phyloP scores from a whole-genome alignment of 202 grass and related monocot species.

The Dendrocalamus latiflorus region DNA sequence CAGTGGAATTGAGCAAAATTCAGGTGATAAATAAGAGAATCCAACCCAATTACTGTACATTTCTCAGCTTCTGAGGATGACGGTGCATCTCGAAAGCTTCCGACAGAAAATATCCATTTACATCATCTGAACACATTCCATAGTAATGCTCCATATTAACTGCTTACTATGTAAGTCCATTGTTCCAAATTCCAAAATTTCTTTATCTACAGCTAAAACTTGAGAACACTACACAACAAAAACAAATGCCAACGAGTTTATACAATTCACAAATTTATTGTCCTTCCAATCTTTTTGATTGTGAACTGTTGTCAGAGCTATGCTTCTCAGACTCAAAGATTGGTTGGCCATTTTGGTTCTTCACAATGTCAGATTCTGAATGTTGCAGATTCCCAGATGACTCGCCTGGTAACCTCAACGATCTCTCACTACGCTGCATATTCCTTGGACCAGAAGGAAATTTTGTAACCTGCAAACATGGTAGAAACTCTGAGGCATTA shows the following conservation, averaged over 20 bases:
- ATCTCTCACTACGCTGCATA: constrained; percentile 11
- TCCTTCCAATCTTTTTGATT: constrained; percentile 25
- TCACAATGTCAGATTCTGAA: not conserved
- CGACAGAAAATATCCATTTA: constrained; percentile 24
- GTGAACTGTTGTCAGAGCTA: constrained; percentile 16
- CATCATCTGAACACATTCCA: constrained; percentile 2
- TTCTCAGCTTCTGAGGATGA: not conserved
- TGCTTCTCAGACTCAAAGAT: constrained; percentile 11
- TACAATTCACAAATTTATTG: constrained; percentile 4
- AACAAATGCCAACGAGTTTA: not conserved
- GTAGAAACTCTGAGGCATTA: not conserved
- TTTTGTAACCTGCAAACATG: constrained; percentile 25
- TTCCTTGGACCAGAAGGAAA: constrained; percentile 14
- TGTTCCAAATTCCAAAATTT: constrained; percentile 27
- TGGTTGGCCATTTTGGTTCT: constrained; percentile 13
- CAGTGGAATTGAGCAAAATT: not conserved
- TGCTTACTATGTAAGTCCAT: not conserved
- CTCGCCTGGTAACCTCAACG: constrained; percentile 7
- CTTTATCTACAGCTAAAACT: constrained; percentile 34
- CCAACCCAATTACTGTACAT: not conserved
- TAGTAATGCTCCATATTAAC: not conserved
- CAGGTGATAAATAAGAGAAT: not conserved
- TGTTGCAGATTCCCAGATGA: constrained; percentile 1
- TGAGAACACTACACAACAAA: constrained; percentile 19
- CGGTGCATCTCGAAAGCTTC: not conserved